phyloP scores from a whole-genome alignment of 345 rosid species.

The Abelmoschus esculentus region DNA sequence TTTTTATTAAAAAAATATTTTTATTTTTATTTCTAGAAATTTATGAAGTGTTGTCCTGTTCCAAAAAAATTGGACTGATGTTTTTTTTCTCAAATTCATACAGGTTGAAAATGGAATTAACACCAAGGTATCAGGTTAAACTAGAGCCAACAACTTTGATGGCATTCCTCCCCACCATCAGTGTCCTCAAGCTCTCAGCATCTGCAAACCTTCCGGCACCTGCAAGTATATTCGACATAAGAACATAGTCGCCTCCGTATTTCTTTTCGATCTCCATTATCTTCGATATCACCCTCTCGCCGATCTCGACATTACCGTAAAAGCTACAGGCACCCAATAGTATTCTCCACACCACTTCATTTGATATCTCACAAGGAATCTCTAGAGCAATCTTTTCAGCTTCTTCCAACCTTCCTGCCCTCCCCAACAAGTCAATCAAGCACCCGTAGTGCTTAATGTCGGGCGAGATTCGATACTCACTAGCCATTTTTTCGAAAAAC shows the following conservation, averaged over 20 bases:
- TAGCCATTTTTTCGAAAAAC: constrained; percentile 55
- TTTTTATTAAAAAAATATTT: not conserved
- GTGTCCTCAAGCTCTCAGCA: constrained; percentile 48
- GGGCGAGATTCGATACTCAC: constrained; percentile 37
- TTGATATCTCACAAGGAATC: constrained; percentile 41
- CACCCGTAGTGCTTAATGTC: constrained; percentile 74
- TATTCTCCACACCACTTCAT: constrained; percentile 70
- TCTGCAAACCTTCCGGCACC: constrained; percentile 62
- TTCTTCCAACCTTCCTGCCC: constrained; percentile 72
- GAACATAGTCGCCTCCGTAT: constrained; percentile 76
- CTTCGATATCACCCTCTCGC: constrained; percentile 56
- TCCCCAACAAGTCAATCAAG: constrained; percentile 71
- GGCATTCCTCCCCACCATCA: constrained; percentile 47
- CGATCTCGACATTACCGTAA: constrained; percentile 62
- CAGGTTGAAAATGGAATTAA: too few relatives aligned
- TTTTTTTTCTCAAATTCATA: too few relatives aligned
- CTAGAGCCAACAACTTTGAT: constrained; percentile 56
- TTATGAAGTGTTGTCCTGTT: too few relatives aligned
- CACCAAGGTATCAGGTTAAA: constrained; percentile 22
- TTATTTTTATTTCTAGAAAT: not conserved
- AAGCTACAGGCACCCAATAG: constrained; percentile 75
- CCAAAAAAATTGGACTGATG: too few relatives aligned
- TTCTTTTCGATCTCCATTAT: constrained; percentile 60
- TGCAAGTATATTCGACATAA: constrained; percentile 56
- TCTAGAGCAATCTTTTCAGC: constrained; percentile 61